phyloP scores from a whole-genome alignment of 768 basidiomycete genomes.

The Suillus paluster region DNA sequence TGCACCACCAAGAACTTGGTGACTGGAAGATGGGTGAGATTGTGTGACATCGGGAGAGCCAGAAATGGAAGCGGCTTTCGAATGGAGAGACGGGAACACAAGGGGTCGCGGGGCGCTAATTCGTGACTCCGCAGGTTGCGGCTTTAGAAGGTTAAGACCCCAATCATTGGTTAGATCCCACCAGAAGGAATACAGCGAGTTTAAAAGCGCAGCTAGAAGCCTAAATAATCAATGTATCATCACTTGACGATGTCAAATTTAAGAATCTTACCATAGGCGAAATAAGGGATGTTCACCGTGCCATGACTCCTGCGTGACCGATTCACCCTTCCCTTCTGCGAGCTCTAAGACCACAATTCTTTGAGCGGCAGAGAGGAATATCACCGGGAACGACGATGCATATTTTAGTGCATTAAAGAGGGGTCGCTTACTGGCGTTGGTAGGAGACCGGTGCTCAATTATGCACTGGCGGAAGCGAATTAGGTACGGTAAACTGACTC shows the following conservation, averaged over 20 bases:
- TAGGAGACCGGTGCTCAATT: constrained; percentile 72
- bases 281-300: constrained; percentile 80
- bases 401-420: constrained; percentile 95
- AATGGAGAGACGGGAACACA: constrained; percentile 52
- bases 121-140: constrained; percentile 30
- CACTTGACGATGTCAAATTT: not conserved
- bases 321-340: constrained; percentile 50
- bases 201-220: constrained; percentile 83
- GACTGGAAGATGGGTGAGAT: constrained; percentile 24
- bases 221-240: constrained; percentile 42
- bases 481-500: constrained; percentile 76
- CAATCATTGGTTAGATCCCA: constrained; percentile 99
- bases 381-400: constrained; percentile 95
- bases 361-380: constrained; percentile 92
- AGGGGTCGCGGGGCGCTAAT: constrained; percentile 46
- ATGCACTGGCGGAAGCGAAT: constrained; percentile 95
- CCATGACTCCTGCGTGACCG: constrained; percentile 56
- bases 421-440: constrained; percentile 70
- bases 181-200: constrained; percentile 96
- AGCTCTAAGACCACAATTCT: constrained; percentile 68
- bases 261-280: constrained; percentile 71
- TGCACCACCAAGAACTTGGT: constrained; percentile 3
- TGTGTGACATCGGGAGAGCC: constrained; percentile 18
- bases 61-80: constrained; percentile 28
- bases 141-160: constrained; percentile 81